Conservation (phyloP, 768 basidiomycete genomes). For the Pisolithus albus region DNA sequence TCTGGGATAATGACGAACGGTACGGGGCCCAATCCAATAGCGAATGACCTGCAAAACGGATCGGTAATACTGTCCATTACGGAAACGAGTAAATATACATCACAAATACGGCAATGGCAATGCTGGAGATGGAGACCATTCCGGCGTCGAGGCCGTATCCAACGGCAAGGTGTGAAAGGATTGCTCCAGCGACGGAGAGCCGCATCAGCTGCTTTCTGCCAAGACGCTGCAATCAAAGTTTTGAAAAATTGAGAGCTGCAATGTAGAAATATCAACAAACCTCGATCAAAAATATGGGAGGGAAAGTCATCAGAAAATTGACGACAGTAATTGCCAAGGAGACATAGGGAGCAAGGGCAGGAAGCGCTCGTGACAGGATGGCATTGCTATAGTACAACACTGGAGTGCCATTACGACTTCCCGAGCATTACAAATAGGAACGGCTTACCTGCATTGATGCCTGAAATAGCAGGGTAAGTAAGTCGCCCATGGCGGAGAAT, state of each 20-base stretch:
- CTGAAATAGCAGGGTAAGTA: constrained; percentile 28
- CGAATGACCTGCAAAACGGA: constrained; percentile 58
- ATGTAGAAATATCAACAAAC: constrained; percentile 29
- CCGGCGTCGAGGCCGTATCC: constrained; percentile 66
- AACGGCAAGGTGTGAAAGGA: constrained; percentile 57
- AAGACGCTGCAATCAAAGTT: constrained; percentile 41
- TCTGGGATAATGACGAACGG: constrained; percentile 93
- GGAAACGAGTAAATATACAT: constrained; percentile 40
- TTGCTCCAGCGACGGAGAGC: constrained; percentile 58
- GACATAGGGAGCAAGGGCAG: constrained; percentile 72
- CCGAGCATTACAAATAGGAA: background rate
- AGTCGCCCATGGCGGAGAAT: background rate
- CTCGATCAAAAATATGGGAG: constrained; percentile 83
- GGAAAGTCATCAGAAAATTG: constrained; percentile 70
- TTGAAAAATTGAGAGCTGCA: constrained; percentile 1
- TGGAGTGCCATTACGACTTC: constrained; percentile 18
- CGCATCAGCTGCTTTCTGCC: constrained; percentile 68
- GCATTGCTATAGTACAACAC: constrained; percentile 90
- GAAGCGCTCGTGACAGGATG: constrained; percentile 75
- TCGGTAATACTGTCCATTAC: background rate
- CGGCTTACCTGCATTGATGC: constrained; percentile 66
- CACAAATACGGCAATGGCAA: constrained; percentile 74
- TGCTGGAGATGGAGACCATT: constrained; percentile 53
- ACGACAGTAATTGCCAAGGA: constrained; percentile 80
- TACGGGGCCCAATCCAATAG: constrained; percentile 83